phyloP scores from a whole-genome alignment of 768 basidiomycete species.

The Tylopilus sp. region DNA sequence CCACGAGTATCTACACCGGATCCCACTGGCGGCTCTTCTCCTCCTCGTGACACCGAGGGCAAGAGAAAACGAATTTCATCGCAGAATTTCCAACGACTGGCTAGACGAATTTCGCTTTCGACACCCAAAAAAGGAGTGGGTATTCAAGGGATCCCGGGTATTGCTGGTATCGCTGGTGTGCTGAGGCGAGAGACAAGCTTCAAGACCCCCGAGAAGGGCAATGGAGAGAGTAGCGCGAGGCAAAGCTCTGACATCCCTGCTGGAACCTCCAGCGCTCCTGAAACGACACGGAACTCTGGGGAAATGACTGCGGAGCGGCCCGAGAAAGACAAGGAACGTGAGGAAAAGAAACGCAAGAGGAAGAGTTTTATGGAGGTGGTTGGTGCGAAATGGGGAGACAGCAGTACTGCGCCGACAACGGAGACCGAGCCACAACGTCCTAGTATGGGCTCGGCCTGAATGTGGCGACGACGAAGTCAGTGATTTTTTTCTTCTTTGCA shows the following conservation, averaged over 20 bases:
- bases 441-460: slow-evolving; percentile 13
- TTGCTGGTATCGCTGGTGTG: slow-evolving; percentile 29
- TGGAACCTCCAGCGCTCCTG: slow-evolving; percentile 36
- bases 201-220: slow-evolving; percentile 41
- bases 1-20: slow-evolving; percentile 73
- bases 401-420: slow-evolving; percentile 17
- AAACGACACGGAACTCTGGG: slow-evolving; percentile 38
- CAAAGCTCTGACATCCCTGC: slow-evolving; percentile 18
- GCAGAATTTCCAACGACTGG: slow-evolving; percentile 82
- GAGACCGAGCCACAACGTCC: slow-evolving; percentile 14
- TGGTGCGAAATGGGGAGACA: slow-evolving; percentile 28
- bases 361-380: slow-evolving; percentile 49
- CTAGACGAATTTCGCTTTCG: slow-evolving; percentile 65
- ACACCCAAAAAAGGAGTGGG: slow-evolving; percentile 55
- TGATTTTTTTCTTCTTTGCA: slow-evolving; percentile 2
- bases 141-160: slow-evolving; percentile 38
- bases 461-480: neutral
- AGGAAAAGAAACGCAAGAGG: slow-evolving; percentile 60
- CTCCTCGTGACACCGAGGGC: slow-evolving; percentile 62
- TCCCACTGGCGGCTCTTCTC: slow-evolving; percentile 50
- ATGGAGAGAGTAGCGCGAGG: slow-evolving; percentile 19
- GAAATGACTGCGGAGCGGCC: slow-evolving; percentile 49
- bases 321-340: slow-evolving; percentile 53
- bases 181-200: slow-evolving; percentile 30
- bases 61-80: slow-evolving; percentile 80